Evolutionary conservation across 139 green algal genomes (phyloP).

Genomic region (Nannochloris sp.): DNA sequence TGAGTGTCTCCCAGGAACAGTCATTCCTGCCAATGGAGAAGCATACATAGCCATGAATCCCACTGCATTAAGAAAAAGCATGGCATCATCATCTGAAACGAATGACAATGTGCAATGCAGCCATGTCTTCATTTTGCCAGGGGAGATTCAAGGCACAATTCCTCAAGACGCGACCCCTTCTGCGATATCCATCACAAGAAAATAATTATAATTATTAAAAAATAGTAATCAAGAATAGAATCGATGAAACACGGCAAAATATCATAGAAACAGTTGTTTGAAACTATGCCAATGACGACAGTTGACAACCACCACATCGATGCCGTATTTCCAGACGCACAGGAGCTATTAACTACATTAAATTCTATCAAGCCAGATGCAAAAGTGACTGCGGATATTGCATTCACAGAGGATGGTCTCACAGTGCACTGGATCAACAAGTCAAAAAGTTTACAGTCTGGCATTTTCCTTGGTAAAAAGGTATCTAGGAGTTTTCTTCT

Average conservation of each 20-base stretch:
- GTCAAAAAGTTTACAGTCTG: slow-evolving; percentile 23
- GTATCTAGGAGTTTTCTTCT: not conserved
- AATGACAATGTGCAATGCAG: no score
- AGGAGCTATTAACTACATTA: not conserved
- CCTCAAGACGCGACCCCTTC: no score
- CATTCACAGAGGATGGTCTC: not conserved
- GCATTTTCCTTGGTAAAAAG: slow-evolving; percentile 14
- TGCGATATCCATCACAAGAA: no score
- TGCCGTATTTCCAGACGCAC: no score
- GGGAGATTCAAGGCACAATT: no score
- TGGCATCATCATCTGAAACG: no score
- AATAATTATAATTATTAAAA: no score
- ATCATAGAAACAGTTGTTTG: no score
- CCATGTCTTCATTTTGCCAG: no score
- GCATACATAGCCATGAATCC: slow-evolving; percentile 18
- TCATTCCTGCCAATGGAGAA: slow-evolving; percentile 28
- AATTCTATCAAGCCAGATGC: not conserved
- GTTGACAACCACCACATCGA: not conserved
- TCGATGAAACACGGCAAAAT: no score
- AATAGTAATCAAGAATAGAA: no score
- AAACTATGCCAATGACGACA: not conserved
- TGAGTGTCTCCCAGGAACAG: slow-evolving; percentile 31
- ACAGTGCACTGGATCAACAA: slow-evolving; percentile 4
- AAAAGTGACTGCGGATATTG: not conserved
- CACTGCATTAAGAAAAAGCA: not conserved